Base-by-base conservation (phyloP, 768 basidiomycete genomes). In the Coprinellus micaceus region DNA sequence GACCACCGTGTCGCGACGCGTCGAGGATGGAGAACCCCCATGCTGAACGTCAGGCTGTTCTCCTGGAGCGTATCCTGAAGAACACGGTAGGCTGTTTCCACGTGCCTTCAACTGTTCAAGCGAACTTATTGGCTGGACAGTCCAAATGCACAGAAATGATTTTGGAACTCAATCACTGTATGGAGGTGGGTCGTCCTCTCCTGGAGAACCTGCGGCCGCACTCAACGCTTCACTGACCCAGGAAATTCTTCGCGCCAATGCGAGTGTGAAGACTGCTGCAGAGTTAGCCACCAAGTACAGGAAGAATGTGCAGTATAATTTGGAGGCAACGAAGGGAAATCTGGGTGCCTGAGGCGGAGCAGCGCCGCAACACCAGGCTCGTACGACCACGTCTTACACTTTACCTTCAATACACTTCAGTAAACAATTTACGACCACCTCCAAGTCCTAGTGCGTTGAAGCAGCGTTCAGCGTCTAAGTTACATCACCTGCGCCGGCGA, bases 101-200 rank as follows among this genome's bases (percentile, higher is more conserved):
- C n/a, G n/a, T n/a, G n/a, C n/a, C n/a, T n/a, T n/a, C n/a, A n/a
- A n/a, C n/a, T n/a, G n/a, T n/a, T n/a, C n/a, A n/a, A n/a, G n/a
- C n/a, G n/a, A n/a, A n/a, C n/a, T n/a, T n/a, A n/a, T n/a, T n/a
- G n/a, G n/a, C n/a, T n/a, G n/a, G n/a, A n/a, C 62, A 94, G 94
- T 90, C 91, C 52, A 94, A 94, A 72, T 95, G 92, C 71, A 93
- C 93, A 29, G 94, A 98, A 70, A 86, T 87, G 71, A 83, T 97
- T 54, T 69, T 86, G 24, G 94, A 96, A 67, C 78, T 97, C 57
- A 96, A 96, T 66, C 87, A 89, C 58, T 92, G 89, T 65, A 74
- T 94, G 58, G 87, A 93, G 74, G 93, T 94, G 51, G 41, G 80
- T 68, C 10, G 46, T 13, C 26, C n/a, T 12, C 21, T 25, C 15